Evolutionary conservation across 176 grass and related monocot genomes (phyloP), one percentile per base, ranked within the genome.

Genomic region (Puccinellia tenuiflora): DNA sequence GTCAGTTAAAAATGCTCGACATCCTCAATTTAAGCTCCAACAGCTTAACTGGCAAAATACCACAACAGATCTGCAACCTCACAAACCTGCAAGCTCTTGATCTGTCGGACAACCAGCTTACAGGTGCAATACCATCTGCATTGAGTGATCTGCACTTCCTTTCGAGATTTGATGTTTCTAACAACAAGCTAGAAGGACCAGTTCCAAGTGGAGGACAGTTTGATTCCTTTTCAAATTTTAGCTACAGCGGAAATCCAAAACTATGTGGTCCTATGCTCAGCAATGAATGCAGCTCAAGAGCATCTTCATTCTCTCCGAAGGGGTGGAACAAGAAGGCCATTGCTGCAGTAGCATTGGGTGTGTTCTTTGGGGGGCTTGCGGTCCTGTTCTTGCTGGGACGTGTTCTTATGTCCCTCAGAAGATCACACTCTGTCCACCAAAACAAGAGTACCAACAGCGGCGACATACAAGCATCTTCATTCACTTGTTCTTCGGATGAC

Each of bases 141-240:
- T 39, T 95, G 75, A 88, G 2, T 14, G 17, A 51, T 63, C 70
- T 95, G 34, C 60, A 92, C 68, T 95, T 95, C 76, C 93, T 95
- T 65, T 80, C 87, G 16, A 63, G 0, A 61, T 95, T 95, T 81
- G 85, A 84, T 86, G 93, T 95, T 66, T 91, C 90, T 42, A 81
- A 80, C 86, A 95, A 95, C 12, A 39, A 90, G n/a, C 81, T 95
- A 55, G 77, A 89, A 86, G 93, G 93, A 21, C 38, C 50, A 17
- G 73, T 95, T 90, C 93, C 93, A 78, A 54, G 1, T 50, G 85
- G 83, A 61, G 64, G 79, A 13, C 93, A 95, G 75, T 95, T 95
- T 33, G n/a, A 81, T 48, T 92, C 93, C 39, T 95, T 95, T 68
- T 62, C 75, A 40, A 68, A 65, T 72, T 84, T 88, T n/a, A 95